Percentiles rank a stretch among this genome's conserved stretches.
phyloP scores from a whole-genome alignment of 2,329 filamentous ascomycete species.

The Knufia petricola region DNA sequence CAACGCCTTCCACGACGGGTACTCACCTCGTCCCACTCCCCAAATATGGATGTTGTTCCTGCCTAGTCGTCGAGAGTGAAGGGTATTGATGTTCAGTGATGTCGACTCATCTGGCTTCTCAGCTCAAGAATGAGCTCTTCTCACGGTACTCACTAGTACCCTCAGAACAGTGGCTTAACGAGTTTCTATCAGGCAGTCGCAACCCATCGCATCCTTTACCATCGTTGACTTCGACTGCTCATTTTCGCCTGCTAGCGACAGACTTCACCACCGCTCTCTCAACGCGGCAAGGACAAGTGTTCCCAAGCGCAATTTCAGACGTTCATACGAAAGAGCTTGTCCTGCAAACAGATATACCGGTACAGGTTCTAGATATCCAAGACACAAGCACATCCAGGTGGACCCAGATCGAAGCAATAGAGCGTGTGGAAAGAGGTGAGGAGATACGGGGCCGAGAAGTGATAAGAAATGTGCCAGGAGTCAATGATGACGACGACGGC shows the following conservation, averaged over 20 bases:
- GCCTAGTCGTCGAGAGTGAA: too few species aligned
- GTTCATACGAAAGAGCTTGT: slow-evolving; percentile 45
- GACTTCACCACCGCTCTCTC: slow-evolving; percentile 59
- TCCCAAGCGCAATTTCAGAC: slow-evolving; percentile 52
- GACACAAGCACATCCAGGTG: slow-evolving; percentile 71
- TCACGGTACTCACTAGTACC: slow-evolving; percentile 18
- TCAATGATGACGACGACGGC: slow-evolving; percentile 33
- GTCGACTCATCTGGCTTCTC: not conserved
- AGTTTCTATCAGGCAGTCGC: slow-evolving; percentile 48
- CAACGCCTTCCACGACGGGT: too few species aligned
- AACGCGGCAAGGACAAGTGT: slow-evolving; percentile 32
- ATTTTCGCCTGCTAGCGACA: slow-evolving; percentile 66
- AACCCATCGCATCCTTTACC: slow-evolving; percentile 48
- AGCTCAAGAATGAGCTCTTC: slow-evolving; percentile 13
- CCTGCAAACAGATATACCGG: slow-evolving; percentile 54
- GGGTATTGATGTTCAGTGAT: not conserved
- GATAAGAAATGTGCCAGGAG: slow-evolving; percentile 57
- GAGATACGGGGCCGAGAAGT: slow-evolving; percentile 64
- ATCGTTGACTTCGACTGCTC: slow-evolving; percentile 67
- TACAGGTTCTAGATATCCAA: slow-evolving; percentile 79
- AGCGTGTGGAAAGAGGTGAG: slow-evolving; percentile 42
- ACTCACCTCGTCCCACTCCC: too few species aligned
- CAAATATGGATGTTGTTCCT: too few species aligned
- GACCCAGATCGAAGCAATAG: slow-evolving; percentile 72
- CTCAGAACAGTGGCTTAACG: slow-evolving; percentile 31